Conservation (phyloP, 1,284 basidiomycete genomes). For the Earliella scabrosa region DNA sequence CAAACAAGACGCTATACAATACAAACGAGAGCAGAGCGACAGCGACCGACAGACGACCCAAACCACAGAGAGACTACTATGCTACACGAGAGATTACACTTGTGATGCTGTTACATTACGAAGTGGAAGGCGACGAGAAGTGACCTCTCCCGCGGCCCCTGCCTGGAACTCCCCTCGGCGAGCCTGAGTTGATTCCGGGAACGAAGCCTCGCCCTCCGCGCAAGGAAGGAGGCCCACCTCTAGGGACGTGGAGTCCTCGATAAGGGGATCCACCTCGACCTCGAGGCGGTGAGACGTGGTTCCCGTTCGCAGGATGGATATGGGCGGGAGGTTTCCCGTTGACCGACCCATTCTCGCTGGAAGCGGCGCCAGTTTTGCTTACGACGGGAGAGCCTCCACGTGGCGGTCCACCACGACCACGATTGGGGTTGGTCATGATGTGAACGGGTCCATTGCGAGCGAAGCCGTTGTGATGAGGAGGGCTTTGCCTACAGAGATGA, state of each 20-base stretch:
- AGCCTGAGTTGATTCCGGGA: conserved; percentile 23
- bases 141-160: conserved; percentile 27
- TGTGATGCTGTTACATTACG: background rate
- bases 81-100: background rate
- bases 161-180: conserved; percentile 18
- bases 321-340: conserved; percentile 1
- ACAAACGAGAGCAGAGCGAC: background rate
- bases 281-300: conserved; percentile 4
- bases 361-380: background rate
- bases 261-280: conserved; percentile 37
- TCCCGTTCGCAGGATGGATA: conserved; percentile 4
- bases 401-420: conserved; percentile 45
- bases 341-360: conserved; percentile 10
- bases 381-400: conserved; percentile 21
- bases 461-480: conserved; percentile 6
- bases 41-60: background rate
- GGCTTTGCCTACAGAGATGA: conserved; percentile 24
- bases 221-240: conserved; percentile 20
- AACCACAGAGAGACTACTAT: background rate
- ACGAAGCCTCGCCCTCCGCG: conserved; percentile 36
- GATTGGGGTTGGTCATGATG: conserved; percentile 74
- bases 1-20: background rate
- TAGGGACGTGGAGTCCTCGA: conserved; percentile 1
- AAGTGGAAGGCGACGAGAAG: background rate
- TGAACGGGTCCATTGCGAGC: conserved; percentile 38